Conservation (phyloP, 305 asterid genomes). For the Lippia alba region DNA sequence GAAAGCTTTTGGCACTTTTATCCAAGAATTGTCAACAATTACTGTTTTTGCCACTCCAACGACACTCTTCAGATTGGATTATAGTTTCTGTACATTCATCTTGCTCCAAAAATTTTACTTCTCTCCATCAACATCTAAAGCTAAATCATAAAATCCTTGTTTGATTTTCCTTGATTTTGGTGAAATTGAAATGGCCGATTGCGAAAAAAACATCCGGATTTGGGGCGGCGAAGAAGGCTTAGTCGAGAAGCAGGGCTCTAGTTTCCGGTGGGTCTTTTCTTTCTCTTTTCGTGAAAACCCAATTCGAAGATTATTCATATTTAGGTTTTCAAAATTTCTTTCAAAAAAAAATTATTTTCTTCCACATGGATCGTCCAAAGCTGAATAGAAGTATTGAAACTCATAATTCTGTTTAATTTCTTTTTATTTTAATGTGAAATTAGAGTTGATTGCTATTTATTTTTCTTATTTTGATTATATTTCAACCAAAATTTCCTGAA, state of each 20-base stretch:
- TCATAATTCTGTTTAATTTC: not conserved
- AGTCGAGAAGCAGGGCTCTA: slow-evolving; percentile 58
- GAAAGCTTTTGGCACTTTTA: too few species aligned
- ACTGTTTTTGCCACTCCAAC: too few species aligned
- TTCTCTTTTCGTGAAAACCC: not conserved
- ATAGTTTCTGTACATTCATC: too few species aligned
- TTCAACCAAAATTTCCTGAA: too few species aligned
- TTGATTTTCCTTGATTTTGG: not conserved
- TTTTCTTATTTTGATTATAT: not conserved
- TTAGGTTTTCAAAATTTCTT: not conserved
- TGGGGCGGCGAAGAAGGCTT: slow-evolving; percentile 54
- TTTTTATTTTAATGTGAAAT: not conserved
- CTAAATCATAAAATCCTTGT: too few species aligned
- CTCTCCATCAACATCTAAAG: too few species aligned
- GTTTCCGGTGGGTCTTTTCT: slow-evolving; percentile 60
- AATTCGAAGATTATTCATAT: not conserved
- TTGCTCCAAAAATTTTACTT: too few species aligned
- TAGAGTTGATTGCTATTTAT: not conserved
- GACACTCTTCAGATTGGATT: too few species aligned
- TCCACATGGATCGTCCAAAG: too few species aligned
- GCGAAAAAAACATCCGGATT: slow-evolving; percentile 57
- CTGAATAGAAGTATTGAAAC: too few species aligned
- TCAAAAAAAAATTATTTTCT: too few species aligned
- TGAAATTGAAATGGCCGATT: slow-evolving; percentile 44
- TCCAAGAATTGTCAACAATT: too few species aligned